Evolutionary conservation across 1,284 basidiomycete species (phyloP).

Genomic region (Tetrapyrgos nigripes): DNA sequence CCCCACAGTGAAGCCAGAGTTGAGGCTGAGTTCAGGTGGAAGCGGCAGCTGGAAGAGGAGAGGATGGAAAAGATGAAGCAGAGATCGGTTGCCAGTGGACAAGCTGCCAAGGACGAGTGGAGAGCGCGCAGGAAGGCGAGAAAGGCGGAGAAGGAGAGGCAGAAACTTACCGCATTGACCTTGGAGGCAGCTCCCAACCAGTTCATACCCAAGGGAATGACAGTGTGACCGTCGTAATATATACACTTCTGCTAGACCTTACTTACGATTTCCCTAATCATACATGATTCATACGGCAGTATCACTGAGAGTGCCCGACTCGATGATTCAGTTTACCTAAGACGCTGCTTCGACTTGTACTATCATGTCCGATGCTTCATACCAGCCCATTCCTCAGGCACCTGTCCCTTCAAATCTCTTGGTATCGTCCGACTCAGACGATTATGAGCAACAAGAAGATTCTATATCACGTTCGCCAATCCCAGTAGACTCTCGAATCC

Average conservation of each 20-base stretch:
- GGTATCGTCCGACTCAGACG: conserved; percentile 29
- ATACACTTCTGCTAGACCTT: background rate
- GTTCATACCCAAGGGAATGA: conserved; percentile 54
- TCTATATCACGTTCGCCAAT: conserved; percentile 30
- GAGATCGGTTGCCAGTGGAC: conserved; percentile 58
- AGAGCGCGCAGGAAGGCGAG: conserved; percentile 49
- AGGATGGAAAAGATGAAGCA: conserved; percentile 64
- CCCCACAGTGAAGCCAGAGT: conserved; percentile 63
- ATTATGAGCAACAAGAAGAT: conserved; percentile 14
- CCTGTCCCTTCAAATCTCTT: conserved; percentile 33
- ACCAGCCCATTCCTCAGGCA: conserved; percentile 45
- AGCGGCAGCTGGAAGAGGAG: conserved; percentile 61
- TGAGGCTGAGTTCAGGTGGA: conserved; percentile 78
- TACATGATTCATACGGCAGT: too few relatives aligned
- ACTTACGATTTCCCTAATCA: background rate
- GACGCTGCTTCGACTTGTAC: background rate
- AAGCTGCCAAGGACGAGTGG: conserved; percentile 49
- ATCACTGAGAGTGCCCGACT: too few relatives aligned
- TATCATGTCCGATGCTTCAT: conserved; percentile 40
- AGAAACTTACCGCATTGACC: conserved; percentile 65
- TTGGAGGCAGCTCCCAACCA: conserved; percentile 72
- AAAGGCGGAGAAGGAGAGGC: conserved; percentile 66
- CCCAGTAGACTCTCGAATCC: conserved; percentile 50
- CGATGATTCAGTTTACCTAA: background rate
- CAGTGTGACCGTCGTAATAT: background rate